A percentile compares a stretch with the other conserved stretches of the same genome.
These are phyloP conservation scores for Mortierella sp. DNA, from an alignment of 371 early-diverging fungal genomes.

Conservation along the genomic window DNA sequence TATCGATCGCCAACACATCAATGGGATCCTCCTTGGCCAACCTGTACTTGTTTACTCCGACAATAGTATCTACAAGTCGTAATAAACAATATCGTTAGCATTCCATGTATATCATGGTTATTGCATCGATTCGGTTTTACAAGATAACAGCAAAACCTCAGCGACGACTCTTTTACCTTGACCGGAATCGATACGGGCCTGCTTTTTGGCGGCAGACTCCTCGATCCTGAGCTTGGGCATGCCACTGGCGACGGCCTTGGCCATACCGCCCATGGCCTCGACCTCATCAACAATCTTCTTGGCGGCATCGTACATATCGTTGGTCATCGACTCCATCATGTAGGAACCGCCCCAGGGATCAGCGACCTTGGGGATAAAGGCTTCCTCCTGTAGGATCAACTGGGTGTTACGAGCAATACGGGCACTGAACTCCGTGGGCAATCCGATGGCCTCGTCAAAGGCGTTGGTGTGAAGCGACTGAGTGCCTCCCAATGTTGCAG, in stretches of 20 bases:
- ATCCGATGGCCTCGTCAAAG: constrained; percentile 88
- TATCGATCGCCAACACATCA: constrained; percentile 86
- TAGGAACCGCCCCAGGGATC: constrained; percentile 94
- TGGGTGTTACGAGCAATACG: constrained; percentile 92
- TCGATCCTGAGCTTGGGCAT: constrained; percentile 91
- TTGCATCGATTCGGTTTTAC: not conserved
- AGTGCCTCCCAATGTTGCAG: constrained; percentile 89
- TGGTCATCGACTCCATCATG: constrained; percentile 91
- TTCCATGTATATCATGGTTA: too few relatives aligned
- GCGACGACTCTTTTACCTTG: constrained; percentile 60
- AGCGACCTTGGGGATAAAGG: constrained; percentile 82
- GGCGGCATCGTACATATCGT: constrained; percentile 79
- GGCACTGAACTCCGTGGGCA: constrained; percentile 86
- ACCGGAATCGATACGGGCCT: constrained; percentile 87
- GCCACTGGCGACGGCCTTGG: constrained; percentile 88
- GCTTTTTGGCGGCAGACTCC: constrained; percentile 87
- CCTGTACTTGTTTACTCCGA: constrained; percentile 90
- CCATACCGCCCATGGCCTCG: constrained; percentile 90
- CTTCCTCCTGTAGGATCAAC: constrained; percentile 88
- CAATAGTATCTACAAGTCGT: constrained; percentile 76
- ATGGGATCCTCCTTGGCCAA: constrained; percentile 75
- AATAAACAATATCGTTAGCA: too few relatives aligned
- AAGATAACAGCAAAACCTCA: not conserved
- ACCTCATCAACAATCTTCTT: constrained; percentile 78
- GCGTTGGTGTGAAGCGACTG: constrained; percentile 91